A percentile compares a stretch with the other conserved stretches of the same genome.
phyloP scores from a whole-genome alignment of 2,329 filamentous ascomycete species.

The Pseudopithomyces maydicus region DNA sequence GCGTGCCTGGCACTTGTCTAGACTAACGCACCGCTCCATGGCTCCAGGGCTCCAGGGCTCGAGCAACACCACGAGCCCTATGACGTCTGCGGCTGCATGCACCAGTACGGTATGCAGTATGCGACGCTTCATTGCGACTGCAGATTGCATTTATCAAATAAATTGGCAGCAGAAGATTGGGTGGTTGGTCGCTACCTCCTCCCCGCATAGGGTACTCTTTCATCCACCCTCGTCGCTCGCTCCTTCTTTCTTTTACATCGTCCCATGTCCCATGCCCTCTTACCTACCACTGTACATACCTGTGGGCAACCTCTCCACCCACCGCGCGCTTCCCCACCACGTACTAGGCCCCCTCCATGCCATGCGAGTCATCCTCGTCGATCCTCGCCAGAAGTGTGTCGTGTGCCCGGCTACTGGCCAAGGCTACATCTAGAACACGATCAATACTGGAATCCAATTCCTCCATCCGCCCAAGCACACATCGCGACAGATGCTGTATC shows the following conservation, averaged over 20 bases:
- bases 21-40: too few species aligned
- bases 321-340: not conserved
- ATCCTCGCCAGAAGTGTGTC: not conserved
- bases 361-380: not conserved
- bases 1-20: too few species aligned
- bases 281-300: too few species aligned
- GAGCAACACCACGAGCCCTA: too few species aligned
- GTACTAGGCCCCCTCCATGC: not conserved
- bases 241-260: not conserved
- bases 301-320: not conserved
- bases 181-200: too few species aligned
- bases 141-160: too few species aligned
- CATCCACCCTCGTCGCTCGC: not conserved
- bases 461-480: constrained; percentile 10
- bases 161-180: too few species aligned
- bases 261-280: not conserved
- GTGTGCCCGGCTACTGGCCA: not conserved
- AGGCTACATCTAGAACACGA: not conserved
- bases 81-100: too few species aligned
- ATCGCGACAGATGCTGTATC: constrained; percentile 6
- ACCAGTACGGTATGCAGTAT: too few species aligned
- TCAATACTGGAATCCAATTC: constrained; percentile 13
- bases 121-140: not conserved
- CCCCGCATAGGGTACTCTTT: too few species aligned
- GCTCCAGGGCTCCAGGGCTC: too few species aligned